Evolutionary conservation across 2,329 filamentous ascomycete genomes (phyloP).

Genomic region (Monilinia aucupariae): DNA sequence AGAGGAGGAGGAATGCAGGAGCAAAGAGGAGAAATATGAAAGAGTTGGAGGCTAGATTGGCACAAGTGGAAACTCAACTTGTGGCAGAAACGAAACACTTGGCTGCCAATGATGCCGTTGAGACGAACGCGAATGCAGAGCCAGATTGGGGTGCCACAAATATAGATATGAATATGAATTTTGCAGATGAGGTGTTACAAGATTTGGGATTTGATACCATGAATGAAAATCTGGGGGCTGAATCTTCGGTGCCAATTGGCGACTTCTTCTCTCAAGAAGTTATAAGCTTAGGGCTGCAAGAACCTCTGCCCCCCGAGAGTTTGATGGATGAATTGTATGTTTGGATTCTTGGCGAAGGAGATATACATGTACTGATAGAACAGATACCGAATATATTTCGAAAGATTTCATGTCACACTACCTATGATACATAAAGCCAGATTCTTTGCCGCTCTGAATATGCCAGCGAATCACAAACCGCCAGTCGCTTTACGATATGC

Average conservation of each 20-base stretch:
- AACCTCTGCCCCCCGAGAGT: slow-evolving; percentile 71
- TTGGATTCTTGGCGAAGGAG: background rate
- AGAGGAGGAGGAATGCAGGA: slow-evolving; percentile 80
- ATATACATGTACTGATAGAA: slow-evolving; percentile 17
- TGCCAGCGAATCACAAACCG: slow-evolving; percentile 66
- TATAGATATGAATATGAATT: slow-evolving; percentile 28
- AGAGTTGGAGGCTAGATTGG: slow-evolving; percentile 77
- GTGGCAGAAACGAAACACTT: slow-evolving; percentile 37
- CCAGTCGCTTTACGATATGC: slow-evolving; percentile 79
- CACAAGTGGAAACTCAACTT: slow-evolving; percentile 75
- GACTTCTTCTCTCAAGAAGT: slow-evolving; percentile 55
- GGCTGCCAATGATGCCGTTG: slow-evolving; percentile 5
- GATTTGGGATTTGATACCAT: slow-evolving; percentile 23
- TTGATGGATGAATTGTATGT: slow-evolving; percentile 74
- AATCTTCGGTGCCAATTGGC: slow-evolving; percentile 24
- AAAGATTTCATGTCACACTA: slow-evolving; percentile 62
- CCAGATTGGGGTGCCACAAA: slow-evolving; percentile 26
- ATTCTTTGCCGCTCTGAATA: slow-evolving; percentile 69
- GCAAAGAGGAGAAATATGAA: slow-evolving; percentile 87
- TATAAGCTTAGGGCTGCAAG: slow-evolving; percentile 74
- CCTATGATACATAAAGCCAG: slow-evolving; percentile 75
- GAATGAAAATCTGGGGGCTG: background rate
- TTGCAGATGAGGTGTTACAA: slow-evolving; percentile 21
- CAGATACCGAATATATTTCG: slow-evolving; percentile 71
- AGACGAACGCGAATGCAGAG: background rate